Base-by-base conservation (phyloP, 495 filamentous ascomycete genomes). In the Pyrenula massariospora region DNA sequence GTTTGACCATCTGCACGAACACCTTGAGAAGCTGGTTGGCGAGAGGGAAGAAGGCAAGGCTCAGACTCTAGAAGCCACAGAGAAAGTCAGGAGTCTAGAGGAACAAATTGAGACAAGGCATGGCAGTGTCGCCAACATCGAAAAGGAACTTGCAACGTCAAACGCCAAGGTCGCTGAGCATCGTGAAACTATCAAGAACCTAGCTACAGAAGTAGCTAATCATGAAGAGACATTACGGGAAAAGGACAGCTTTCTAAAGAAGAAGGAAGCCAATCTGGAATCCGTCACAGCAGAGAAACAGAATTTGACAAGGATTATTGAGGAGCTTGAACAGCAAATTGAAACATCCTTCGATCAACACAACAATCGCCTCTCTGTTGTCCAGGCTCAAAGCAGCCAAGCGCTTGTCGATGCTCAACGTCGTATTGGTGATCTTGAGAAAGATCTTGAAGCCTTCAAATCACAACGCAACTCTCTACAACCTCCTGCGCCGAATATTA, bases 281-380 rank as follows among this genome's bases (percentile, higher is more conserved):
- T 77, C 75, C 57, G 70, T 85, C 53, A 73, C 65, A 12, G 71
- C 76, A 48, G 81, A 85, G 67, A 85, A 87, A 69, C 70, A 89
- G 71, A 94, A 93, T 75, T 92, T 91, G 68, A 87, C 87, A 15
- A 84, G 87, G 50, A 74, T 99, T 10, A 87, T 97, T 8, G 90
- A 96, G 64, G 93, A 97, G 70, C 84, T 99, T 19, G 93, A 99
- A 68, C 91, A 99, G 58, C 92, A 99, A 63, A 82, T 99, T n/a
- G 86, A 88, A 59, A 89, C 77, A 65, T 96, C 89, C 70, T 98
- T 87, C 66, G 93, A 98, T 57, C 89, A 95, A 64, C 89, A 92
- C 60, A 87, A 95, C 66, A 92, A 89, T 68, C 88, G 92, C 62
- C 70, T 89, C 12, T 86, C 87, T 65, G 65, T 80, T 75, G 73